Evolutionary conservation across 176 grass and related monocot genomes (phyloP), one percentile per base, ranked within the genome.

Genomic region (Aegilops bicornis): DNA sequence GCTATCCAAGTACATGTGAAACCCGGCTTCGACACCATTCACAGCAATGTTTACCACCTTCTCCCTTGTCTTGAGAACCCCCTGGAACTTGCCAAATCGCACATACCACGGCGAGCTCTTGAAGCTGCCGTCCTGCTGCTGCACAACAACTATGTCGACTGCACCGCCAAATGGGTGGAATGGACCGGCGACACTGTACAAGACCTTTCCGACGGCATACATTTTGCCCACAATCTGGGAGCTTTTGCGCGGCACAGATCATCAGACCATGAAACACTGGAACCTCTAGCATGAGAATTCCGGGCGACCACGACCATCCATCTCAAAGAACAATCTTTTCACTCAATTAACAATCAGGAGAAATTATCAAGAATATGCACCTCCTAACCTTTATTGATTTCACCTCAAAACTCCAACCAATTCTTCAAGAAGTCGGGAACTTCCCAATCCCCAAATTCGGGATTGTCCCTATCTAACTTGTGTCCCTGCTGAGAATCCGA

Each of bases 31-130:
- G 11, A 83, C 76, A 17, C 93, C 93, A 86, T 98, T 94, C 48
- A 98, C 91, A 3, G 93, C 67, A 79, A 98, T 89, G 80, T 42
- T 91, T 50, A 95, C 91, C 79, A 89, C 77, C 82, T 98, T 98
- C 84, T 98, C 96, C 82, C 76, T 88, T 12, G 96, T 87, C 89
- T 98, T 98, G 66, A 95, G 88, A 2, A 98, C 91, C 35, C 96
- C 96, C 85, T 98, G 96, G 87, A 98, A 98, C 81, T 98, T 98
- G 73, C 96, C 96, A 43, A 98, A 98, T 11, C 90, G 88, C 62
- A 98, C 93, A 3, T 98, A 98, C 96, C 96, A 98, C 2, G 93
- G 96, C 4, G 93, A 98, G 90, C 91, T 95, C 88, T 94, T 95
- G 93, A 94, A 98, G 56, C 87, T 88, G 43, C 96, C 96, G 47